These are phyloP conservation scores for Vaccinium darrowii DNA, from an alignment of 148 eudicot genomes.

Conservation along the genomic window DNA sequence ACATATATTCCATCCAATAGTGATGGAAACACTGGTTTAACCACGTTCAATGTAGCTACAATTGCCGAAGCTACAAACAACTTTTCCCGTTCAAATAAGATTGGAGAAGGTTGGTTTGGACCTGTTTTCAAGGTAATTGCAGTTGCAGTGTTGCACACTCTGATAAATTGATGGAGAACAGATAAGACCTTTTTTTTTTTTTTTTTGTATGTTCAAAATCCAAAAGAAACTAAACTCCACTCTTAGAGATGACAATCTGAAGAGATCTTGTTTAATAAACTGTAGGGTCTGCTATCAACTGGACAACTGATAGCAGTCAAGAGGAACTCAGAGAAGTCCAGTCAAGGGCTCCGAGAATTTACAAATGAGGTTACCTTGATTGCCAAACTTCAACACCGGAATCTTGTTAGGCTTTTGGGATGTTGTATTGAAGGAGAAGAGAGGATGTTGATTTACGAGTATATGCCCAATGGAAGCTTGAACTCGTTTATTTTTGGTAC, in stretches of 20 bases:
- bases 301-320: not conserved
- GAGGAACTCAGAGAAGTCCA: not conserved
- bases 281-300: not conserved
- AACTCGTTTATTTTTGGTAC: not conserved
- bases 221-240: not conserved
- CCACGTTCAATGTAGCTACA: not conserved
- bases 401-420: not conserved
- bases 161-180: not conserved
- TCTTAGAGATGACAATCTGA: not conserved
- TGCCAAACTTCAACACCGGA: not conserved
- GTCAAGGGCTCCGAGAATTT: not conserved
- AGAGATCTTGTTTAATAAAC: not conserved
- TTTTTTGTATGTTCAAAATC: not conserved
- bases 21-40: not conserved
- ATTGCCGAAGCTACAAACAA: not conserved
- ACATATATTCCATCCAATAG: not conserved
- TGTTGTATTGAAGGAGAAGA: not conserved
- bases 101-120: not conserved
- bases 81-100: not conserved
- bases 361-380: not conserved
- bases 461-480: not conserved
- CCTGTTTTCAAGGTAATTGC: not conserved
- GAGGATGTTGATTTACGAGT: not conserved
- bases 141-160: not conserved
- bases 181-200: not conserved